Evolutionary conservation across 2,329 filamentous ascomycete species (phyloP), one percentile per base, ranked within the genome.

Genomic region (Ophiosphaerella narmari): DNA sequence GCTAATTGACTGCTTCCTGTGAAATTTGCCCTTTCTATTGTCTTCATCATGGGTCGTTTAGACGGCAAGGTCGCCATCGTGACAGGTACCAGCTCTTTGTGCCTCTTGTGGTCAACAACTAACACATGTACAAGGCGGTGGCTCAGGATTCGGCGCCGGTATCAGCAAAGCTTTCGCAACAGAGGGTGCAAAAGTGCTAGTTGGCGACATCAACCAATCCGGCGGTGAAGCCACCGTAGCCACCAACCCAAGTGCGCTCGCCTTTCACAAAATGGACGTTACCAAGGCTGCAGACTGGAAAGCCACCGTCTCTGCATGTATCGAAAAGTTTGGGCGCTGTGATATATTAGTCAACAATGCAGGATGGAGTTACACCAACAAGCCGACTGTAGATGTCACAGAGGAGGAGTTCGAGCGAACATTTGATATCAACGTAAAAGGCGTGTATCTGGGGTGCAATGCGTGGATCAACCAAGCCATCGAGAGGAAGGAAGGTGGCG

Each of bases 371-470:
- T 81, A 85, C 50, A 78, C 78, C 29, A 75, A 73, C 55, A 75
- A 75, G 75, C 79, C 85, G 1, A 87, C 86, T 0, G 71, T 80
- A 24, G 78, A 85, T 0, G 86, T 89, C 2, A 86, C 84, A 0
- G 84, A 88, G 45, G 76, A 78, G 4, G 86, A 89, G 40, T 89
- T 86, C 52, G 84, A 89, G 59, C 76, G 80, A 39, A 82, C 86
- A 33, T 86, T 89, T 67, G 80, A 80, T 46, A 85, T 89, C 52
- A 89, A 90, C 57, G 84, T 89, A 53, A 87, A 86, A 71, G 81
- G 82, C 2, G 79, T 89, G 39, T 90, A 82, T 67, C 68, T 83
- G 16, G 85, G 83, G 0, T 81, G 83, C 1, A 78, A 78, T 46
- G 81, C 85, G 3, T 76, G 86, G 33, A 70, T 88, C 5, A 82